phyloP scores from a whole-genome alignment of 208 protist genomes.

The Trypanosomatidae sp. region DNA sequence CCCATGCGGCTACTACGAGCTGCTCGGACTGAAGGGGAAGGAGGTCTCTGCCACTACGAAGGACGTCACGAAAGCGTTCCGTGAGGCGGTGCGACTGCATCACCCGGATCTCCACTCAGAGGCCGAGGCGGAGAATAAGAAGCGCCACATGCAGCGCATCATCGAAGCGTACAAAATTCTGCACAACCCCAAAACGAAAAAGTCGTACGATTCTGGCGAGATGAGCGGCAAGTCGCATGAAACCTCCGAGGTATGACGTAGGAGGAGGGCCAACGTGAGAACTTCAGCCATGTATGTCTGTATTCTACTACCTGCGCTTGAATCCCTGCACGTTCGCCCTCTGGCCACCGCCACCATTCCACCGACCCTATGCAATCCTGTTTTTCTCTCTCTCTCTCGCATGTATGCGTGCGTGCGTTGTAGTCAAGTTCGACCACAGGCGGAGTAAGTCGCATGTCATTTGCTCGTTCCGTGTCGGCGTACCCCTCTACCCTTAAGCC shows the following conservation, averaged over 20 bases:
- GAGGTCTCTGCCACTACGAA: conserved; percentile 75
- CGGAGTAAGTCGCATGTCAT: not conserved
- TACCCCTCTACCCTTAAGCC: not conserved
- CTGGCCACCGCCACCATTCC: not conserved
- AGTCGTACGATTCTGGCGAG: conserved; percentile 72
- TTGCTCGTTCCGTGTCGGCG: not conserved
- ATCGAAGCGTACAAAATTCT: conserved; percentile 87
- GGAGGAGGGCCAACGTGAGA: not conserved
- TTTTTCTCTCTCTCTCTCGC: not conserved
- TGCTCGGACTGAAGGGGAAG: conserved; percentile 77
- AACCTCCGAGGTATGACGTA: conserved; percentile 1
- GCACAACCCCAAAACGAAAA: conserved; percentile 66
- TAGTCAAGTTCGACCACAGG: not conserved
- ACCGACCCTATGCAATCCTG: not conserved
- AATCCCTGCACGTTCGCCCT: not conserved
- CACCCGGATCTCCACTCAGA: conserved; percentile 73
- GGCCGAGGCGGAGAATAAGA: conserved; percentile 47
- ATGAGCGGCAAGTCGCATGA: conserved; percentile 38
- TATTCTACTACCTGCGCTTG: not conserved
- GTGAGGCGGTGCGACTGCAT: conserved; percentile 58
- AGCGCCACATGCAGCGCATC: conserved; percentile 77
- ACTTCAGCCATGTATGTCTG: not conserved
- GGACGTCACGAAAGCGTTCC: conserved; percentile 84
- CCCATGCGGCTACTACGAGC: conserved; percentile 87
- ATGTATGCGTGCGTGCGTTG: not conserved